phyloP scores from a whole-genome alignment of 2,329 filamentous ascomycete genomes.

The Dothiorella sarmentorum region DNA sequence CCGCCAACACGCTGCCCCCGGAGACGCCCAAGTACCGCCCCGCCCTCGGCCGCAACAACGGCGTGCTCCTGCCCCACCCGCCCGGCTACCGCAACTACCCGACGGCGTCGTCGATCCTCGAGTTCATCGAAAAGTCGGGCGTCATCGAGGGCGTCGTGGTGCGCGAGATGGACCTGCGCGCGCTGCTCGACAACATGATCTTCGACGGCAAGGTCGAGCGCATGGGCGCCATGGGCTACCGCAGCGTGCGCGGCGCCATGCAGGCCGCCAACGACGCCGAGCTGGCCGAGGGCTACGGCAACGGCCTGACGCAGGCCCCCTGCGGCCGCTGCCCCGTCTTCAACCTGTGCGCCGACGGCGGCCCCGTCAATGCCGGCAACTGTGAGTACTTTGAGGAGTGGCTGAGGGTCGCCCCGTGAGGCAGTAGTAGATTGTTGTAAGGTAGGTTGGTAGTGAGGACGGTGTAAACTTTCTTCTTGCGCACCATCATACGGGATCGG shows the following conservation, averaged over 20 bases:
- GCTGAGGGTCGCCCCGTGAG: constrained; percentile 48
- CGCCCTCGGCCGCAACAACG: constrained; percentile 24
- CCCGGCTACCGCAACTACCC: constrained; percentile 74
- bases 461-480: no score
- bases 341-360: constrained; percentile 84
- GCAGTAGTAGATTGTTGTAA: no score
- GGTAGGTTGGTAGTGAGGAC: no score
- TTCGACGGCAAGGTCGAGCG: constrained; percentile 82
- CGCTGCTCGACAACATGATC: constrained; percentile 82
- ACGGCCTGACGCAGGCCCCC: constrained; percentile 81
- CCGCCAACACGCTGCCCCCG: constrained; percentile 28
- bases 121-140: constrained; percentile 64
- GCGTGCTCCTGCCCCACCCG: constrained; percentile 48
- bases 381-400: constrained; percentile 91
- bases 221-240: constrained; percentile 50
- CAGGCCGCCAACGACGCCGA: constrained; percentile 34
- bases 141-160: constrained; percentile 63
- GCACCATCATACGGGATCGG: no score
- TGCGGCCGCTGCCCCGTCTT: constrained; percentile 93
- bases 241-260: constrained; percentile 38
- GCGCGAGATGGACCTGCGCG: constrained; percentile 71
- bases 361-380: constrained; percentile 81
- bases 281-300: constrained; percentile 47
- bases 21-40: constrained; percentile 22
- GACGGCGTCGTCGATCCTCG: constrained; percentile 73